Evolutionary conservation across 345 rosid species (phyloP).

Genomic region (Barbarea vulgaris): DNA sequence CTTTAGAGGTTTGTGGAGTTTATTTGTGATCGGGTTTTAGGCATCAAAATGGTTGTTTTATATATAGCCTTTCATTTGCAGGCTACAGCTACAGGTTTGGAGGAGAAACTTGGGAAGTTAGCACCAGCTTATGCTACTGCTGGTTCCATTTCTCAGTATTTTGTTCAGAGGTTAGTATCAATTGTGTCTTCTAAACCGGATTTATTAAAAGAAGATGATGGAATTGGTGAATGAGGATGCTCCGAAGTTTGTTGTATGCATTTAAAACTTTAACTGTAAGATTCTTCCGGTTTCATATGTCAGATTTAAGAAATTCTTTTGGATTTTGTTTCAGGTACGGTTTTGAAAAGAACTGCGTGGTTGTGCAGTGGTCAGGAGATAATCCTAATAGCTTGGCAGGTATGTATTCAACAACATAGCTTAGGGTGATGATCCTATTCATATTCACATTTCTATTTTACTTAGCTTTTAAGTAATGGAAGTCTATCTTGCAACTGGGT

Average conservation of each 20-base stretch:
- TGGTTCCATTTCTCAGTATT: conserved; percentile 77
- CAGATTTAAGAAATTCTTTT: not conserved
- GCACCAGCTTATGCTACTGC: conserved; percentile 93
- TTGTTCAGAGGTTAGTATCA: conserved; percentile 67
- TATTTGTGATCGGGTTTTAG: not conserved
- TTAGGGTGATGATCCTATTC: not conserved
- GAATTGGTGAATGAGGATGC: not conserved
- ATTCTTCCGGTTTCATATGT: not conserved
- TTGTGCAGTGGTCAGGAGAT: conserved; percentile 98
- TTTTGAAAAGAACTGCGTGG: conserved; percentile 71
- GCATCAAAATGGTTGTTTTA: not conserved
- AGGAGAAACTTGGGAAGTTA: conserved; percentile 81
- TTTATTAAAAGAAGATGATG: not conserved
- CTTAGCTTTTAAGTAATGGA: not conserved
- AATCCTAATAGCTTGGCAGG: conserved; percentile 99
- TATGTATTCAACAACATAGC: conserved; percentile 27
- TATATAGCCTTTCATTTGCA: conserved; percentile 36
- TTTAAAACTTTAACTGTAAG: not conserved
- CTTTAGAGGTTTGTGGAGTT: conserved; percentile 74
- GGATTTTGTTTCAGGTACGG: conserved; percentile 56
- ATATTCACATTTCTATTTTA: not conserved
- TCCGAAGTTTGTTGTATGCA: not conserved
- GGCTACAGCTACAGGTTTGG: conserved; percentile 89
- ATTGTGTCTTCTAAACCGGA: not conserved
- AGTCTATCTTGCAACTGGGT: not conserved